phyloP scores from a whole-genome alignment of 2,329 filamentous ascomycete genomes.

The Fusarium poae region DNA sequence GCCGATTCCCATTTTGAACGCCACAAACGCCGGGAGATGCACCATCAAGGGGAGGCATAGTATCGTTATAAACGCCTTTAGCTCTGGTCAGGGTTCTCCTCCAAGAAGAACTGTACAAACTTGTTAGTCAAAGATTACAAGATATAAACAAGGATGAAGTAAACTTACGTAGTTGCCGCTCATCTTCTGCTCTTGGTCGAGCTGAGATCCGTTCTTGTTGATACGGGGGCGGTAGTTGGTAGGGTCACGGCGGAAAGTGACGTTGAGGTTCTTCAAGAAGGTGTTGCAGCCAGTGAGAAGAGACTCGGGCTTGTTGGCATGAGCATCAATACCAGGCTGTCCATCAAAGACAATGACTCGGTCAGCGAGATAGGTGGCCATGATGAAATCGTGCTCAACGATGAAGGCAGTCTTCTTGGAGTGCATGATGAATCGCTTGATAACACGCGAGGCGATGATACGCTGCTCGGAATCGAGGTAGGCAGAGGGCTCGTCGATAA shows the following conservation, averaged over 20 bases:
- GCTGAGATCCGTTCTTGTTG: conserved; percentile 95
- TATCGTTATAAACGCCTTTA: conserved; percentile 60
- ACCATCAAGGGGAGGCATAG: conserved; percentile 51
- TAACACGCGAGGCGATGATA: conserved; percentile 96
- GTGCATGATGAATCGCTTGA: conserved; percentile 99
- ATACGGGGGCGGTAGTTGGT: conserved; percentile 97
- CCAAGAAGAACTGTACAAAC: conserved; percentile 86
- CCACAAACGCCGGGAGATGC: conserved; percentile 63
- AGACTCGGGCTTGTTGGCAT: conserved; percentile 90
- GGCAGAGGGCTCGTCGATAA: conserved; percentile 97
- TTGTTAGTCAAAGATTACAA: conserved; percentile 26
- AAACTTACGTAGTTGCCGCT: conserved; percentile 86
- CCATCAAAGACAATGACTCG: conserved; percentile 99
- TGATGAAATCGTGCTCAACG: conserved; percentile 99
- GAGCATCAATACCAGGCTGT: conserved; percentile 86
- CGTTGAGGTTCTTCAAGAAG: conserved; percentile 96
- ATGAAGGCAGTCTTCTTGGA: conserved; percentile 99
- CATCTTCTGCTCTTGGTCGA: conserved; percentile 98
- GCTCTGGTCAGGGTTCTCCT: conserved; percentile 73
- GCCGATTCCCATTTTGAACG: conserved; percentile 61
- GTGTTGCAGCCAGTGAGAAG: conserved; percentile 95
- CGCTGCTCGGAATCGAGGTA: conserved; percentile 99
- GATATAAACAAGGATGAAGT: neutral
- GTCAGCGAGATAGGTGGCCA: conserved; percentile 83
- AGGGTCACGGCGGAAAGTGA: conserved; percentile 98